Evolutionary conservation across 306 rosid species (phyloP).

Genomic region (Adenanthera pavonina): DNA sequence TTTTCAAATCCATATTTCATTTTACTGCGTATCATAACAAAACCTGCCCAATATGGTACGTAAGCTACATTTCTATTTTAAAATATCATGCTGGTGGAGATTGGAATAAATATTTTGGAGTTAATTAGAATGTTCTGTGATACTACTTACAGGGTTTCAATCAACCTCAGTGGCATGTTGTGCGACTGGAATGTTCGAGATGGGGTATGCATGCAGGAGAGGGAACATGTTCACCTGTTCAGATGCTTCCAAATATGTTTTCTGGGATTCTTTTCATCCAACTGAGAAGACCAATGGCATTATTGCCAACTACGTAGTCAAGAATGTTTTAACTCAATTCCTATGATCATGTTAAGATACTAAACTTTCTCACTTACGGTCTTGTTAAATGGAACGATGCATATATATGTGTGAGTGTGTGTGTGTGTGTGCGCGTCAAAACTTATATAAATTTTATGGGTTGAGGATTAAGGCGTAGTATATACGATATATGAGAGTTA

Average conservation of each 20-base stretch:
- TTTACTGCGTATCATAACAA: conserved; percentile 38
- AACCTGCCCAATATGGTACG: conserved; percentile 46
- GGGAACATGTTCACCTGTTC: conserved; percentile 53
- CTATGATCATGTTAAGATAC: background rate
- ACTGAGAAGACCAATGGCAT: conserved; percentile 54
- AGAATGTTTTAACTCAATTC: conserved; percentile 39
- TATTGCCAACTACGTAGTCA: conserved; percentile 43
- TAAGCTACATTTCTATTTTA: background rate
- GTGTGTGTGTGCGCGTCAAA: no score
- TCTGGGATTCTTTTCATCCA: conserved; percentile 56
- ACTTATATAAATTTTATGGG: background rate
- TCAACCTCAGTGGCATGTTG: conserved; percentile 65
- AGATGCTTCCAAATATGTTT: conserved; percentile 69
- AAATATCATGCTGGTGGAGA: no score
- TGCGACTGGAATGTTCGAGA: conserved; percentile 75
- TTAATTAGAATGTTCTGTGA: background rate
- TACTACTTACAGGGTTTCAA: conserved; percentile 58
- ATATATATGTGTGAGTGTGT: no score
- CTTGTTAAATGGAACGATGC: no score
- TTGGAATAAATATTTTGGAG: background rate
- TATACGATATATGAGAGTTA: background rate
- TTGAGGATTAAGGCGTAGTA: background rate
- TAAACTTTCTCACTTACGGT: no score
- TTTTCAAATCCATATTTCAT: conserved; percentile 46
- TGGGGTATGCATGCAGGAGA: conserved; percentile 78